Conservation (phyloP, 83 land plant species). For the Picea mariana region DNA sequence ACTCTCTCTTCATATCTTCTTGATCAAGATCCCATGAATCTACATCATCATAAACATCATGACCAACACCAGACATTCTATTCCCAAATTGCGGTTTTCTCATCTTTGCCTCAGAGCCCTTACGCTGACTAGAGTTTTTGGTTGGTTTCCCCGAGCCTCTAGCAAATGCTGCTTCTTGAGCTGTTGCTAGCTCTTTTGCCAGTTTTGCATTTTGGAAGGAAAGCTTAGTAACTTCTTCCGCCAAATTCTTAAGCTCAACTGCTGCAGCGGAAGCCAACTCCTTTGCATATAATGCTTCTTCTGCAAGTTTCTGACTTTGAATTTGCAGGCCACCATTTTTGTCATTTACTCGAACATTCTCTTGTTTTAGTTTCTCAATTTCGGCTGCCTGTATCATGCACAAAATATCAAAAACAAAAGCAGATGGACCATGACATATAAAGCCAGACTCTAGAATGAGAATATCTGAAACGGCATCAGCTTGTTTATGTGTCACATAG, state of each 20-base stretch:
- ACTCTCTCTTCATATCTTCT: constrained; percentile 54
- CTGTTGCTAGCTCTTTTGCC: constrained; percentile 62
- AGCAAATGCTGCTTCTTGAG: constrained; percentile 41
- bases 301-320: constrained; percentile 78
- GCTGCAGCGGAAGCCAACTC: constrained; percentile 98
- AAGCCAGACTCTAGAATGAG: no score
- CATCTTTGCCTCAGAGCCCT: constrained; percentile 26
- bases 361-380: constrained; percentile 59
- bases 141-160: constrained; percentile 24
- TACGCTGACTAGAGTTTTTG: constrained; percentile 31
- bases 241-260: constrained; percentile 90
- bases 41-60: constrained; percentile 14
- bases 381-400: no score
- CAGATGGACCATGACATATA: no score
- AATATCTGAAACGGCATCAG: no score
- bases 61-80: not conserved
- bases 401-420: no score
- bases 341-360: constrained; percentile 58
- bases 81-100: constrained; percentile 2
- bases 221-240: constrained; percentile 90
- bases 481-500: no score
- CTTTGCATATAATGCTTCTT: constrained; percentile 95
- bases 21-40: constrained; percentile 54
- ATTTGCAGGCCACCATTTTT: constrained; percentile 68
- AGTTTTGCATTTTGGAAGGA: constrained; percentile 83